Conservation (phyloP, 192 early-diverging fungal species). For the Coemansia sp. region DNA sequence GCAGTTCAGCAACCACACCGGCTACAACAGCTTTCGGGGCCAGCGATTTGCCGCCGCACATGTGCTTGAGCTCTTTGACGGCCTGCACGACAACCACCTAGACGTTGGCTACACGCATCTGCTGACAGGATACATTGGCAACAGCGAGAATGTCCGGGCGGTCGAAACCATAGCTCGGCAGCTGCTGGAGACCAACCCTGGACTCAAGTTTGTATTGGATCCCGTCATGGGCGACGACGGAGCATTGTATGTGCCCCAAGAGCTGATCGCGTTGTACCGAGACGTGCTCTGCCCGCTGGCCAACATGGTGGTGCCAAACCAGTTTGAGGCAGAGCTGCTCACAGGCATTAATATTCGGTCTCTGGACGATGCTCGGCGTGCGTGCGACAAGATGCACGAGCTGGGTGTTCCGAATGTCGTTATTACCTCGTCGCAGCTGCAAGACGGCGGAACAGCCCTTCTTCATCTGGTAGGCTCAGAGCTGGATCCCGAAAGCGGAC, state of each 20-base stretch:
- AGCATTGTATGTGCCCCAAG: constrained; percentile 76
- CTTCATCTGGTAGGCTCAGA: constrained; percentile 59
- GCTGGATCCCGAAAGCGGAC: not conserved
- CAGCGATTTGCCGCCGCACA: constrained; percentile 64
- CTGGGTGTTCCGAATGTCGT: constrained; percentile 70
- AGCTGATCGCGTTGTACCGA: constrained; percentile 79
- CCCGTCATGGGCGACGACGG: constrained; percentile 92
- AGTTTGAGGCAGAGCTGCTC: constrained; percentile 84
- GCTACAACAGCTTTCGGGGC: constrained; percentile 78
- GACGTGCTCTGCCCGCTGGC: constrained; percentile 68
- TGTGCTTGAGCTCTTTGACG: constrained; percentile 69
- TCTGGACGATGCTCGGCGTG: constrained; percentile 56
- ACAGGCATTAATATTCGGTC: constrained; percentile 59
- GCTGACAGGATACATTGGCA: constrained; percentile 88
- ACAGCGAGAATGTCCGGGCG: constrained; percentile 61
- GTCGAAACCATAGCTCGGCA: constrained; percentile 60
- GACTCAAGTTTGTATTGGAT: constrained; percentile 65
- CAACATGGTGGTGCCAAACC: constrained; percentile 86
- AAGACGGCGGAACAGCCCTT: constrained; percentile 29
- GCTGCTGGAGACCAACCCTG: constrained; percentile 57
- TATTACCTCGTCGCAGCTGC: constrained; percentile 71
- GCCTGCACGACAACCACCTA: constrained; percentile 74
- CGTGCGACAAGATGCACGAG: constrained; percentile 66
- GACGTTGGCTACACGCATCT: constrained; percentile 74
- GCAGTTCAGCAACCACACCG: constrained; percentile 93